Conservation (phyloP, 345 rosid genomes). For the Salix purpurea region DNA sequence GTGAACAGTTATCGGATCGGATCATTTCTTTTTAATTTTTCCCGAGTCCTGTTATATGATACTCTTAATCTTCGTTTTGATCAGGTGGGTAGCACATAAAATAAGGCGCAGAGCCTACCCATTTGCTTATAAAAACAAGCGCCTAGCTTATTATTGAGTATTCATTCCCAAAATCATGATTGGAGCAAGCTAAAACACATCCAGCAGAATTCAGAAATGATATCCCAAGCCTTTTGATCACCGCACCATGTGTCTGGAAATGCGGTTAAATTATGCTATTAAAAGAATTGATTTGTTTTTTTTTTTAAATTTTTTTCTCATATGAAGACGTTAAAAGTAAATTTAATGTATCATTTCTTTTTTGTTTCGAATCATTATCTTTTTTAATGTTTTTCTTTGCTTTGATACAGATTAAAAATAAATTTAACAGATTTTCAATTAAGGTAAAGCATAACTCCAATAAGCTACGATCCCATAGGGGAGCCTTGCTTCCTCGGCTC, state of each 20-base stretch:
- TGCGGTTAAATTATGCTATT: no score
- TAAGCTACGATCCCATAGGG: conserved; percentile 85
- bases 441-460: conserved; percentile 34
- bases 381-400: no score
- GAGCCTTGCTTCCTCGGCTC: conserved; percentile 91
- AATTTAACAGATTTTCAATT: no score
- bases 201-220: background rate
- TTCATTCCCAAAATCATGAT: background rate
- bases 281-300: no score
- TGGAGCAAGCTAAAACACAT: background rate
- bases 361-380: no score
- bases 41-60: background rate
- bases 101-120: background rate
- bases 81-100: background rate
- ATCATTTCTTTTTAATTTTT: background rate
- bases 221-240: background rate
- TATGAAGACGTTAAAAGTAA: no score
- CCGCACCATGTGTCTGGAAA: background rate
- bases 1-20: background rate
- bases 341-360: no score
- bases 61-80: background rate
- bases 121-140: background rate
- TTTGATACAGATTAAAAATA: no score
- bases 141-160: background rate
- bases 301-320: no score